A percentile compares a stretch with the other conserved stretches of the same genome.
Conservation (phyloP, 441 rosid genomes). For the Gossypium aridum region DNA sequence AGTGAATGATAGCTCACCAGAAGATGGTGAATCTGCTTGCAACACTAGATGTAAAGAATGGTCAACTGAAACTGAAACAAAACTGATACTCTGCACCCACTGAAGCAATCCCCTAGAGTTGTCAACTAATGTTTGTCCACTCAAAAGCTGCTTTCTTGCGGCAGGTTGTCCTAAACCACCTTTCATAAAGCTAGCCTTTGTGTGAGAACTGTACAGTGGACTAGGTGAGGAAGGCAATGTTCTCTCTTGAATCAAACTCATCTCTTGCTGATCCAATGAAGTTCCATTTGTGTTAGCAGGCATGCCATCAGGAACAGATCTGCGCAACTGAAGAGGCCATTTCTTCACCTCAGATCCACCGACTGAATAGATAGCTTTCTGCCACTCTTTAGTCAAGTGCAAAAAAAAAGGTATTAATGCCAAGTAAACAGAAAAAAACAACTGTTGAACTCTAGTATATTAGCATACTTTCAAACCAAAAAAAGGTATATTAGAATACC, state of each 20-base stretch:
- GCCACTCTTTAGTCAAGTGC: conserved; percentile 67
- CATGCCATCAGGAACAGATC: conserved; percentile 79
- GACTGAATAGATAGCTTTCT: conserved; percentile 89
- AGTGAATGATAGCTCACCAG: conserved; percentile 48
- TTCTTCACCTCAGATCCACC: conserved; percentile 92
- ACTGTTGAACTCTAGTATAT: background rate
- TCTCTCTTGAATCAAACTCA: conserved; percentile 92
- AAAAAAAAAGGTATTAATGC: background rate
- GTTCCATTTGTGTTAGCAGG: conserved; percentile 60
- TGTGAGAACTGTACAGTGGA: conserved; percentile 76
- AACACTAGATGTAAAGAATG: conserved; percentile 71
- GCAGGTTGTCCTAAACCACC: conserved; percentile 75
- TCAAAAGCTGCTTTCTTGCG: conserved; percentile 74
- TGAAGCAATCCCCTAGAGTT: conserved; percentile 86
- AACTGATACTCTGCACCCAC: conserved; percentile 97
- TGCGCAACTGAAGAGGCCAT: conserved; percentile 94
- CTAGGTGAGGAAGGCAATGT: conserved; percentile 78
- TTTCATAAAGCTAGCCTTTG: conserved; percentile 82
- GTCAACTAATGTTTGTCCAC: conserved; percentile 66
- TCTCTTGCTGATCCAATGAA: conserved; percentile 87
- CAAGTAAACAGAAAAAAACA: conserved; percentile 5
- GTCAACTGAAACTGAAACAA: conserved; percentile 73
- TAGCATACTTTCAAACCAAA: background rate
- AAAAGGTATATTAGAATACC: background rate
- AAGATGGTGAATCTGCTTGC: conserved; percentile 68